Evolutionary conservation across 2,329 filamentous ascomycete genomes (phyloP).

Genomic region (Fusarium pininemorale): DNA sequence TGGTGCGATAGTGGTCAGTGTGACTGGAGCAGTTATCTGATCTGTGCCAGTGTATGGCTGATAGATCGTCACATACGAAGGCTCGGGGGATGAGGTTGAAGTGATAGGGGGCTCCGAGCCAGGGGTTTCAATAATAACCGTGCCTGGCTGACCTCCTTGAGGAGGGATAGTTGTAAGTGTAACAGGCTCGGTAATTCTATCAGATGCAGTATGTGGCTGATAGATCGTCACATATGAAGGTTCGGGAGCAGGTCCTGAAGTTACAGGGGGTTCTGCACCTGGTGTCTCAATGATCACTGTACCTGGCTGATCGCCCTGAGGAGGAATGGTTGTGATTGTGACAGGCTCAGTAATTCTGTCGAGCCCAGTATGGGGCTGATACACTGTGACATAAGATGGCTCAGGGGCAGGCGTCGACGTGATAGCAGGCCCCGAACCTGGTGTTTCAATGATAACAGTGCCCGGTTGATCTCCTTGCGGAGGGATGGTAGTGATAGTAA

Average conservation of each 20-base stretch:
- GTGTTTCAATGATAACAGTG: conserved; percentile 14
- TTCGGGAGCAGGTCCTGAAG: not conserved
- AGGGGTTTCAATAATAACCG: conserved; percentile 12
- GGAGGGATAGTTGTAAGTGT: conserved; percentile 7
- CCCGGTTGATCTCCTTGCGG: conserved; percentile 6
- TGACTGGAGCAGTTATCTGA: not conserved
- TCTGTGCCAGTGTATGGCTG: not conserved
- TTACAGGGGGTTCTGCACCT: not conserved
- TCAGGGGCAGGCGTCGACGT: not conserved
- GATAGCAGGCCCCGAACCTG: not conserved
- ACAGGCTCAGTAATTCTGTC: conserved; percentile 2
- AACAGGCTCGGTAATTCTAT: not conserved
- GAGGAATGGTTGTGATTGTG: conserved; percentile 12
- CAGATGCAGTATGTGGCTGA: not conserved
- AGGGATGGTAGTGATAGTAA: conserved; percentile 4
- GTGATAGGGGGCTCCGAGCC: not conserved
- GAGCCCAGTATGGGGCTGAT: conserved; percentile 1
- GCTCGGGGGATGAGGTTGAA: not conserved
- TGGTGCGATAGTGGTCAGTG: conserved; percentile 1
- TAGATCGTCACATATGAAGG: conserved; percentile 8
- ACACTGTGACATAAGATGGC: conserved; percentile 8
- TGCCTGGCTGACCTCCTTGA: conserved; percentile 2
- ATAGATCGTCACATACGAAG: conserved; percentile 1
- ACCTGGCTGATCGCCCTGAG: conserved; percentile 10
- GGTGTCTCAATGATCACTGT: conserved; percentile 27